Evolutionary conservation across 148 eudicot species (phyloP), one percentile per base, ranked within the genome.

Genomic region (Rhododendron griersonianum): DNA sequence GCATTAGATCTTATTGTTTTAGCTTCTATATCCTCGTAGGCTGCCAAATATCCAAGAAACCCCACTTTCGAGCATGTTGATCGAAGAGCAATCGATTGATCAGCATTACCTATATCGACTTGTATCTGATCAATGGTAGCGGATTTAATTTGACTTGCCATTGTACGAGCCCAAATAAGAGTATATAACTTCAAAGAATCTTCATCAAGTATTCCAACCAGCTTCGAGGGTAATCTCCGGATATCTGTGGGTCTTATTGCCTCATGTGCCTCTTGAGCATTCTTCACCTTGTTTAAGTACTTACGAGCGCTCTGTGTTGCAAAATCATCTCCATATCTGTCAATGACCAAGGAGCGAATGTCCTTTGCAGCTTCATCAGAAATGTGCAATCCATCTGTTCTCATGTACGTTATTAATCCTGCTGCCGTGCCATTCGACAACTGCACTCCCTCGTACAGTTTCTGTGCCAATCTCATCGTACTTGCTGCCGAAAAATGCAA

Each of bases 221-320:
- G 93, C 85, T 8, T 90, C n/a, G 98, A 94, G 23, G 99, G 98
- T 45, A 95, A 79, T 85, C 96, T 91, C 44, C 88, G 85, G 79
- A 97, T 91, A 90, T 93, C 92, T 45, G 99, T 94, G 78, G 99
- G 99, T 87, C 99, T 92, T 88, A 97, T 94, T 85, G 99, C 99
- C 90, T 97, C 99, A 86, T 97, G 99, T 84, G 99, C 98, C 90
- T 97, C 99, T 93, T 97, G 99, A 75, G 99, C 98, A 86, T 97
- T 97, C 87, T 95, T 97, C 83, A 95, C 98, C 93, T 93, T 97
- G 53, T 94, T 97, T 53, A 90, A 94, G 89, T 88, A 94, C 81
- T 94, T 97, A 69, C 96, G 95, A 57, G 94, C 85, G 87, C 83
- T 86, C 47, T 88, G 88, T 39, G 96, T 81, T 84, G 91, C 94